Evolutionary conservation across 768 basidiomycete genomes (phyloP), one percentile per base, ranked within the genome.

Genomic region (Leucocoprinus sp.): DNA sequence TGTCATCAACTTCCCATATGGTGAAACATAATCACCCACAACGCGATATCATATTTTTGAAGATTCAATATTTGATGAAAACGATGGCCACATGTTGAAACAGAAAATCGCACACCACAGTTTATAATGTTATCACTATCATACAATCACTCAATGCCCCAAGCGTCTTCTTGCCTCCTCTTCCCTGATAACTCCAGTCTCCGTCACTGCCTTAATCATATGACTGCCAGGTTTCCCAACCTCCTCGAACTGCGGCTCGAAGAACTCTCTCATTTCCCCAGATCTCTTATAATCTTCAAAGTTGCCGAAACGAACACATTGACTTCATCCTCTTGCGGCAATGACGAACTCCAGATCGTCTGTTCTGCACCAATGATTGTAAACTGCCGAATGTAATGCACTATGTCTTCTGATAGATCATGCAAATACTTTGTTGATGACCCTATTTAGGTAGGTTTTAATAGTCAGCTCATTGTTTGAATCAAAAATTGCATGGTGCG

Each of bases 321-420:
- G 90, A 55, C 88, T 92, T 95, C 95, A 99, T 2, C 92, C 93
- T 23, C 93, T 70, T 0, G 93, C 91, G 0, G 92, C 93, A 18
- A 97, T 68, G 17, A 93, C 84, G 56, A 98, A 99, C 64, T 97
- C 95, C 17, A 93, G 69, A 61, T 99, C 95, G 53, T 99, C 88
- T 0, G 81, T 74, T 6, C 93, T 71, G 57, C 93, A 86, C 57
- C 84, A 78, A 3, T 76, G 76, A 54, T 95, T 87, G 48, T 77
- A 63, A 26, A 93, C 58, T 0, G 84, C 87, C 0, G 90, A 84
- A 34, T 80, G 66, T 36, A 97, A 72, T 0, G 93, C 85, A 1
- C 71, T n/a, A n/a, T n/a, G n/a, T n/a, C n/a, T n/a, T n/a, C n/a
- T n/a, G n/a, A n/a, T n/a, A n/a, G n/a, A n/a, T n/a, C n/a, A n/a